Conservation (phyloP, 106 monocot genomes). For the Phalaenopsis equestris region DNA sequence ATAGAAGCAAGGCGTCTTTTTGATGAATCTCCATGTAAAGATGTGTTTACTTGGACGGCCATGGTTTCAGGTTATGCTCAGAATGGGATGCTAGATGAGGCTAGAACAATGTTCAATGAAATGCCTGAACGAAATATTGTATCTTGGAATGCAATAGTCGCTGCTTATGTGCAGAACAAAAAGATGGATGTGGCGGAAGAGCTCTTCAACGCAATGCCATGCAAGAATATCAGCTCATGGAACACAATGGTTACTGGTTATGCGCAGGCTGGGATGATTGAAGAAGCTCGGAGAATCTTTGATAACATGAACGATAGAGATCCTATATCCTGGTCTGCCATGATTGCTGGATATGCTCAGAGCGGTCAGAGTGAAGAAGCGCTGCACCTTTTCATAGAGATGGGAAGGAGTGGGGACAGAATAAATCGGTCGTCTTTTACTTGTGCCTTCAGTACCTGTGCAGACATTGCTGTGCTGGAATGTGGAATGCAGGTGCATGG, state of each 20-base stretch:
- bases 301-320: conserved; percentile 42
- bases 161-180: conserved; percentile 33
- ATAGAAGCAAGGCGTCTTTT: conserved; percentile 34
- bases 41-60: conserved; percentile 73
- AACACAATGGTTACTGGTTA: conserved; percentile 63
- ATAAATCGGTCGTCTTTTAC: conserved; percentile 48
- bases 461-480: conserved; percentile 48
- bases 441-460: conserved; percentile 63
- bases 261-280: conserved; percentile 41
- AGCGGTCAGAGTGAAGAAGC: conserved; percentile 45
- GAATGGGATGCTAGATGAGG: conserved; percentile 48
- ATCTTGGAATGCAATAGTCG: conserved; percentile 71
- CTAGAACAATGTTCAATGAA: conserved; percentile 37
- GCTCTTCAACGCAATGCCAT: conserved; percentile 53
- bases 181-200: conserved; percentile 29
- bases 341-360: conserved; percentile 62
- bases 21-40: conserved; percentile 20
- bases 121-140: conserved; percentile 56
- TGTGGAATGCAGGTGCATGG: conserved; percentile 68
- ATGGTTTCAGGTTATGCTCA: conserved; percentile 68
- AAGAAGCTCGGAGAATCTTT: conserved; percentile 28
- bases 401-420: conserved; percentile 32
- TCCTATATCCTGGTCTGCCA: conserved; percentile 56
- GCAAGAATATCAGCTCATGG: conserved; percentile 47
- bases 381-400: conserved; percentile 44